Evolutionary conservation across 805 yeast species (phyloP), one percentile per base, ranked within the genome.

Genomic region (Cyberlindnera xishuangbannaensis): DNA sequence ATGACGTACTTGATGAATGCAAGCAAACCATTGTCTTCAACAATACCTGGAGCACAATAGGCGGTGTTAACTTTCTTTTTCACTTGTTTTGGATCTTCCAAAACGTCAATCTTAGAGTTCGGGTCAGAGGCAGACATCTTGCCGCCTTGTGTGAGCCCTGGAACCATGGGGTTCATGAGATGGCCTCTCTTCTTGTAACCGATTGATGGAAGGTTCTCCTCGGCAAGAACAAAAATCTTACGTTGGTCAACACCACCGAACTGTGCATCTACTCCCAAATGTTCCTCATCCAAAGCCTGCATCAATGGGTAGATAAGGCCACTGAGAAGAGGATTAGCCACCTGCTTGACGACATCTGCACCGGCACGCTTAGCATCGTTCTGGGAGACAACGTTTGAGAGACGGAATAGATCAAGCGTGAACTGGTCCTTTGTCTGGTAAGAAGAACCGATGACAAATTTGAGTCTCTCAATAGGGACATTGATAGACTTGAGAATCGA

Each of bases 71-170:
- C 77, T 73, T 92, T 92, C 78, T 90, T 90, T 64, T 78, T 82
- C 37, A 92, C 92, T 20, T 65, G 61, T 55, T 83, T 83, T 48
- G 96, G 95, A 30, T 82, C 90, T 60, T 92, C 99, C 41, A 88
- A 64, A 23, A 92, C 60, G 55, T 92, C 98, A 44, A 92, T 87
- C 65, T 92, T 92, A 37, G 97, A 88, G 69, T 87, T 92, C 50
- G 98, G 97, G 65, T 92, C 98, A 22, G 96, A 85, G 2, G 98
- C 96, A 50, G 96, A 85, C 99, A 92, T 92, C 59, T 92, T 92
- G 53, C 94, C 98, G 50, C 97, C 97, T 64, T 88, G 96, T 20
- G 82, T 78, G 50, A 92, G 74, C 34, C 98, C 97, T 31, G 98
- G 98, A 29, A 94, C 96, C 97, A 92, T 90, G 35, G 87, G 90